These are phyloP conservation scores for Thinopyrum elongatum DNA, from an alignment of 176 grass and related monocot species.

Conservation along the genomic window DNA sequence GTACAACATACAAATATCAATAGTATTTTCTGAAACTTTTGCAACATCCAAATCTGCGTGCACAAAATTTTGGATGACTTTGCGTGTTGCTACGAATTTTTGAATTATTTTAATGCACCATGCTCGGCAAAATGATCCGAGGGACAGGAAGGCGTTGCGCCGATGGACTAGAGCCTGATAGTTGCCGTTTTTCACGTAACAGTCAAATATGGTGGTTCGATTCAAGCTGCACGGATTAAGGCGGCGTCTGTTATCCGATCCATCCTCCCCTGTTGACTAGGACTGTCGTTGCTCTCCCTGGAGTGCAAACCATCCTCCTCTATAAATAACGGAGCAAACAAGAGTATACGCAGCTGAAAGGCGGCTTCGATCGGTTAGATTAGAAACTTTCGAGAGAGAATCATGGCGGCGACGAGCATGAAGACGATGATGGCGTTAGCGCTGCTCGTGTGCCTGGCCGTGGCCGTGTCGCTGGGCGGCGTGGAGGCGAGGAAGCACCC, in stretches of 20 bases:
- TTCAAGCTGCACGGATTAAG: not conserved
- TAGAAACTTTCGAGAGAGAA: too few species aligned
- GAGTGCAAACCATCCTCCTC: not conserved
- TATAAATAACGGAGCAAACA: not conserved
- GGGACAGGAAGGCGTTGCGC: too few species aligned
- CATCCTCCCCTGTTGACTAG: slow-evolving; percentile 31
- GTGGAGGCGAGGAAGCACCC: slow-evolving; percentile 33
- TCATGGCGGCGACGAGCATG: not conserved
- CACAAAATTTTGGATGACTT: too few species aligned
- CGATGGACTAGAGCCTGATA: too few species aligned
- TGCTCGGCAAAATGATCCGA: too few species aligned
- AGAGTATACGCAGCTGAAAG: too few species aligned
- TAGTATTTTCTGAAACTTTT: too few species aligned
- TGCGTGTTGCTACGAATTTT: too few species aligned
- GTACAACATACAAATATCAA: too few species aligned
- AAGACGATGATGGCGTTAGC: not conserved
- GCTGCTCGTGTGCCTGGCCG: not conserved
- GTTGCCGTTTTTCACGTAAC: not conserved
- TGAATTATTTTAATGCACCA: too few species aligned
- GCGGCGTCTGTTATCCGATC: not conserved
- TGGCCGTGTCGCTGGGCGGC: not conserved
- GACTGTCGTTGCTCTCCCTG: not conserved
- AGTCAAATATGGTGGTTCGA: not conserved
- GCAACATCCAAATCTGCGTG: too few species aligned
- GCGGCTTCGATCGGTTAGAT: too few species aligned